Conservation (phyloP, 305 asterid genomes). For the Fraxinus platypoda region DNA sequence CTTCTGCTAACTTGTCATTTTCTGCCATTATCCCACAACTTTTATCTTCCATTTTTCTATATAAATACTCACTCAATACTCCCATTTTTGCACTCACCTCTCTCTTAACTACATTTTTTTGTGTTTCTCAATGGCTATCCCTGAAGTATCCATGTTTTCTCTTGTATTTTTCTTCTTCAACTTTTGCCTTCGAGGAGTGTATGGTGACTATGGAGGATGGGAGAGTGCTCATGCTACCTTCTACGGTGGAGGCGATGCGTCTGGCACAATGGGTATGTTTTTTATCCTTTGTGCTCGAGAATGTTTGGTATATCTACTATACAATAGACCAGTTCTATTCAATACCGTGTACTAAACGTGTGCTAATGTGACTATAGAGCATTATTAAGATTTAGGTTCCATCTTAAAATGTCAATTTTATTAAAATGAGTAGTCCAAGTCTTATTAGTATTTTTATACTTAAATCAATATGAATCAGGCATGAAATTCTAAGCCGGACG, state of each 20-base stretch:
- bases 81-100: constrained; percentile 25
- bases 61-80: constrained; percentile 37
- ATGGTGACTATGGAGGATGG: constrained; percentile 70
- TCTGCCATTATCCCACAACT: constrained; percentile 28
- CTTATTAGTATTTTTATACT: not conserved
- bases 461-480: not conserved
- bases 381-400: not conserved
- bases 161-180: constrained; percentile 27
- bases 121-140: constrained; percentile 32
- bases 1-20: constrained; percentile 42
- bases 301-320: not conserved
- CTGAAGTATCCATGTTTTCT: constrained; percentile 21
- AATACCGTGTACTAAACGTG: not conserved
- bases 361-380: not conserved
- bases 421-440: not conserved
- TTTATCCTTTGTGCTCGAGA: not conserved
- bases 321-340: not conserved
- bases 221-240: constrained; percentile 71
- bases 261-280: constrained; percentile 79
- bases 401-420: not conserved
- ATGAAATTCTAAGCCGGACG: not conserved
- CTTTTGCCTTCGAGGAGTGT: constrained; percentile 20
- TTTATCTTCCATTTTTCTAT: constrained; percentile 25
- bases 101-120: not conserved
- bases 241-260: constrained; percentile 85